Evolutionary conservation across 2,329 filamentous ascomycete genomes (phyloP).

Genomic region (Cladorrhinum sp.): DNA sequence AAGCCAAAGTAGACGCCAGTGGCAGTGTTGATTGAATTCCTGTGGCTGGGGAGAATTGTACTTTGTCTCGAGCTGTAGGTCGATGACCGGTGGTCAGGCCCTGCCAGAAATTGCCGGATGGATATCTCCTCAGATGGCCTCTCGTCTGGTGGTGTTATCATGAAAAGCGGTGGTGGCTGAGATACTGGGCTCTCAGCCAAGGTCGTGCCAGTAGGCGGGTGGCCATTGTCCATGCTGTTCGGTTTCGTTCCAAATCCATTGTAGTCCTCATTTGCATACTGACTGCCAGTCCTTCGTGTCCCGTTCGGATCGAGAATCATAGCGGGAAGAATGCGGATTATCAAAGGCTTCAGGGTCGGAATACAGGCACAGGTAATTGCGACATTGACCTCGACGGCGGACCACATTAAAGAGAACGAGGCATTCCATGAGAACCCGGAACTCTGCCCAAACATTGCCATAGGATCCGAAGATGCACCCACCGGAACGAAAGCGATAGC

Average conservation of each 20-base stretch:
- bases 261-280: neutral
- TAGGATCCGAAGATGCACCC: slow-evolving; percentile 35
- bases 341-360: slow-evolving; percentile 85
- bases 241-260: slow-evolving; percentile 12
- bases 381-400: slow-evolving; percentile 83
- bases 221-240: slow-evolving; percentile 26
- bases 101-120: slow-evolving; percentile 24
- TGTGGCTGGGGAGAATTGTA: neutral
- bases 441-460: slow-evolving; percentile 50
- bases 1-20: slow-evolving; percentile 67
- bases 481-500: slow-evolving; percentile 52
- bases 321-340: slow-evolving; percentile 60
- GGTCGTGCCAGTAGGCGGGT: slow-evolving; percentile 5
- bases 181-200: neutral
- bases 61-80: neutral
- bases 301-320: slow-evolving; percentile 54
- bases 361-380: slow-evolving; percentile 89
- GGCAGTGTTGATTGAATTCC: neutral
- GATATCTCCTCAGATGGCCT: slow-evolving; percentile 21
- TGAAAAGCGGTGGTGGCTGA: neutral
- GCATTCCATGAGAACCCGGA: slow-evolving; percentile 68
- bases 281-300: slow-evolving; percentile 31
- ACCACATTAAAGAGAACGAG: slow-evolving; percentile 89
- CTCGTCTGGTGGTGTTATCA: slow-evolving; percentile 5
- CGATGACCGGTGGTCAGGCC: neutral